Base-by-base conservation (phyloP, 2,329 filamentous ascomycete genomes). In the Stachybotrys chlorohalonatus region DNA sequence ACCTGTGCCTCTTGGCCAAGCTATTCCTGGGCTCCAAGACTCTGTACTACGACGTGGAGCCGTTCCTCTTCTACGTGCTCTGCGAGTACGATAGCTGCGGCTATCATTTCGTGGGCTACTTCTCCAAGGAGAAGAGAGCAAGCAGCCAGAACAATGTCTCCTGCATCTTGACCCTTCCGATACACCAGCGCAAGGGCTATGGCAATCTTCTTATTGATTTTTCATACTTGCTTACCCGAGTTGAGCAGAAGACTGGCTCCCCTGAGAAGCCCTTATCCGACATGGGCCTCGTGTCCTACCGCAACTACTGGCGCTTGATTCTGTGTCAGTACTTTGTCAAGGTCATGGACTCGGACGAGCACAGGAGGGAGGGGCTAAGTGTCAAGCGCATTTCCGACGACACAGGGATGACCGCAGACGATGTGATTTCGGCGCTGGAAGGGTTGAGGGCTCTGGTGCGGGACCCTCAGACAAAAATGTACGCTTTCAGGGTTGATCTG, bases 1-100 rank as follows among this genome's bases (percentile, higher is more conserved):
- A 99, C 63, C 82, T 99, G 36, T 99, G 94, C 71, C 82, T 99
- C 13, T 79, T 99, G 48, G 94, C 92, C 53, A 99, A 99, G 72
- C 80, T 99, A 24, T 99, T 99, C 69, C 80, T 99, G n/a, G 94
- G 95, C 24, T 96, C 95, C 54, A 99, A 99, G 70, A 99, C 94
- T 0, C 80, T 97, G 5, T 97, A 97, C 75, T 97, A 97, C 72
- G 93, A 97, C 64, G 93, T 97, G 2, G 93, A 97, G 62, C 94
- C 93, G 0, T 97, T 97, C 68, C 73, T 97, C 7, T 97, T 97
- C 74, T 97, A 97, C 68, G 92, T 96, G 63, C 89, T 97, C 74
- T 95, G 91, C 60, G 94, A 96, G 63, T 93, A 92, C 62, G 89
- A 96, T 65, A 87, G 94, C 54, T 82, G 87, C 16, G 93, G 93